Conservation (phyloP, 2,329 filamentous ascomycete genomes). For the Aspergillus ruber region DNA sequence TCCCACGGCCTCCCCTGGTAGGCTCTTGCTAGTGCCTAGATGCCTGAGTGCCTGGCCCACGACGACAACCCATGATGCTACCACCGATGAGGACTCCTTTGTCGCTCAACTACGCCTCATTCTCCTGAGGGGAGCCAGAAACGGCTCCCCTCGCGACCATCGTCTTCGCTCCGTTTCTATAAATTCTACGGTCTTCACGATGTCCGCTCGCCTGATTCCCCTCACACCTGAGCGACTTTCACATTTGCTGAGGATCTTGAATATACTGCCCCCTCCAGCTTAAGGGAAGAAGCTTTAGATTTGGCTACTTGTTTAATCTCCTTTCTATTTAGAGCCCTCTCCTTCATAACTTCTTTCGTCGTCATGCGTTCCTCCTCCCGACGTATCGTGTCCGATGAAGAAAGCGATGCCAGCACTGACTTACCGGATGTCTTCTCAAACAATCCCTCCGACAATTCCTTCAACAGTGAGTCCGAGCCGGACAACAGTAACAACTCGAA, state of each 20-base stretch:
- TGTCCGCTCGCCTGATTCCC: slow-evolving; percentile 2
- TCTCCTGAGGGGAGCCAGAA: slow-evolving; percentile 7
- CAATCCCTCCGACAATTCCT: slow-evolving; percentile 8
- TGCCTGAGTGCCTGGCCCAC: neutral
- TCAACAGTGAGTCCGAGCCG: slow-evolving; percentile 9
- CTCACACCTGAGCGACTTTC: slow-evolving; percentile 7
- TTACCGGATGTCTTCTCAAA: slow-evolving; percentile 14
- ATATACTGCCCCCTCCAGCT: neutral
- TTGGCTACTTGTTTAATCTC: slow-evolving; percentile 4
- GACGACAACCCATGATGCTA: neutral
- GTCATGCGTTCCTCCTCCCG: slow-evolving; percentile 3
- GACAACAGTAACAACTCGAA: slow-evolving; percentile 9
- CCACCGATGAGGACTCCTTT: slow-evolving; percentile 4
- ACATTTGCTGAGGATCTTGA: slow-evolving; percentile 3
- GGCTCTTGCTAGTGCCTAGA: slow-evolving; percentile 2
- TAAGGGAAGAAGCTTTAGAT: slow-evolving; percentile 4
- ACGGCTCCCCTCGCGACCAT: slow-evolving; percentile 8
- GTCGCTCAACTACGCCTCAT: slow-evolving; percentile 5
- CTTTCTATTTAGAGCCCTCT: neutral
- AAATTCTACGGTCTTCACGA: slow-evolving; percentile 10
- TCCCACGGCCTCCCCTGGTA: slow-evolving; percentile 2
- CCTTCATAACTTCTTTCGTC: slow-evolving; percentile 1
- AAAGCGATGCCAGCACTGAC: slow-evolving; percentile 14
- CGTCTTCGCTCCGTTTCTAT: slow-evolving; percentile 12
- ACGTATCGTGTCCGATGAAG: slow-evolving; percentile 7